Percentiles rank a stretch among this genome's conserved stretches.
phyloP scores from a whole-genome alignment of 768 basidiomycete species.

The Sporobolomyces roseus region DNA sequence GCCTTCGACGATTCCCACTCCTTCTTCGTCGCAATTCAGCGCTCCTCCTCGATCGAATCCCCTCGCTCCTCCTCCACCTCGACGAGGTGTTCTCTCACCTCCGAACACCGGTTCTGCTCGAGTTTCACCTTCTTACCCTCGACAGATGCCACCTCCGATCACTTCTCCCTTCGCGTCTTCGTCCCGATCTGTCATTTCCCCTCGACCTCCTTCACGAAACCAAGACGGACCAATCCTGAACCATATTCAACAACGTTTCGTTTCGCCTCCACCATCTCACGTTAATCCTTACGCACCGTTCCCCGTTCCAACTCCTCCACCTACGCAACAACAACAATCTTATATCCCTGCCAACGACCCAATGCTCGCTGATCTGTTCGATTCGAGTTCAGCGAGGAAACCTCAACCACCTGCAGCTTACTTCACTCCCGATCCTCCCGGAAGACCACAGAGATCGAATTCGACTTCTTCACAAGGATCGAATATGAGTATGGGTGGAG shows the following conservation, averaged over 20 bases:
- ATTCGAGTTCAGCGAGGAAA: not conserved
- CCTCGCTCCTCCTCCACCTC: not conserved
- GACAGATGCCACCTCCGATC: not conserved
- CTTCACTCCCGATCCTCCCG: constrained; percentile 28
- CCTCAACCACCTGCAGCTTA: not conserved
- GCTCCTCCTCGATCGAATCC: not conserved
- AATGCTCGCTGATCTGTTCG: constrained; percentile 26
- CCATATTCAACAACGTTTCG: constrained; percentile 38
- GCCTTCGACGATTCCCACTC: not conserved
- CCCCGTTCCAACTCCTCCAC: not conserved
- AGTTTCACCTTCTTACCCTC: not conserved
- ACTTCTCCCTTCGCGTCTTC: not conserved
- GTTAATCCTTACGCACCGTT: constrained; percentile 25
- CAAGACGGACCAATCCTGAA: constrained; percentile 30
- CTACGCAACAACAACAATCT: not conserved
- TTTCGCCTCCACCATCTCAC: constrained; percentile 21
- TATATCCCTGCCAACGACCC: constrained; percentile 34
- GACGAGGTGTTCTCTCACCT: too few relatives aligned
- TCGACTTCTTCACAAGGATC: constrained; percentile 3
- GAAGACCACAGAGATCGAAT: constrained; percentile 15
- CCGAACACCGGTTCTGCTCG: too few relatives aligned
- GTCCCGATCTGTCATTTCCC: not conserved
- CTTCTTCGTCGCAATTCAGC: not conserved
- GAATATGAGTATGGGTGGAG: not conserved
- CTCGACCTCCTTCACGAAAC: constrained; percentile 17